Base-by-base conservation (phyloP, 345 rosid species). In the Rhizophora mangle region DNA sequence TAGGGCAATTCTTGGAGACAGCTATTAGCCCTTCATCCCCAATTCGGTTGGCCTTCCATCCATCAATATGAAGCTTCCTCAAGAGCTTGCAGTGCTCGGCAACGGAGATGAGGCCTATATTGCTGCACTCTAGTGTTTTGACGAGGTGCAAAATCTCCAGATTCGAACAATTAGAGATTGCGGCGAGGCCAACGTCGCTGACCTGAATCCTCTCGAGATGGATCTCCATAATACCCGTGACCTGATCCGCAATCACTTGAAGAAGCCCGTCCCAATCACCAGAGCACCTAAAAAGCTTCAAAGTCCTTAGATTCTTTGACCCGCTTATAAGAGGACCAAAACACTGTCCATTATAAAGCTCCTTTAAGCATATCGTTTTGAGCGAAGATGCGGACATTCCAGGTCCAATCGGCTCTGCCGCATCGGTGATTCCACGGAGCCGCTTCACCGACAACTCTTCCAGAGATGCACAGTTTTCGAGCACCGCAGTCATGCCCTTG, bases 241-340 rank as follows among this genome's bases (percentile, higher is more conserved):
- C 49, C 67, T 47, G 67, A 1, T 22, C 68, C 1, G 66, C 60
- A 30, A 77, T 66, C 29, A 60, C 53, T 54, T 72, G 71, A 11
- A 79, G 67, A 5, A 84, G 81, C 5, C 65, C 58, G 73, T 79
- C 85, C 87, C 85, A 84, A 9, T 79, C 79, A 16, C 84, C 85
- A 8, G 87, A 84, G 81, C 87, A 79, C 69, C 87, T 68, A 61
- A 78, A 72, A 3, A 84, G 78, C 62, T 66, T 69, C 76, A 70
- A 83, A 59, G 16, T 70, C 27, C 36, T 69, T 36, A 22, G 64
- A 32, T 56, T 56, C 60, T 56, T 56, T 19, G 74, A 69, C 4
- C 61, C 68, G 57, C 61, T 56, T 11, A 84, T 27, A 19, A 84
- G 80, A 2, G 83, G 85, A 8, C 60, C 47, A 56, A 84, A 81